Conservation (phyloP, 257 asterid genomes). For the Knoxia roxburghii region DNA sequence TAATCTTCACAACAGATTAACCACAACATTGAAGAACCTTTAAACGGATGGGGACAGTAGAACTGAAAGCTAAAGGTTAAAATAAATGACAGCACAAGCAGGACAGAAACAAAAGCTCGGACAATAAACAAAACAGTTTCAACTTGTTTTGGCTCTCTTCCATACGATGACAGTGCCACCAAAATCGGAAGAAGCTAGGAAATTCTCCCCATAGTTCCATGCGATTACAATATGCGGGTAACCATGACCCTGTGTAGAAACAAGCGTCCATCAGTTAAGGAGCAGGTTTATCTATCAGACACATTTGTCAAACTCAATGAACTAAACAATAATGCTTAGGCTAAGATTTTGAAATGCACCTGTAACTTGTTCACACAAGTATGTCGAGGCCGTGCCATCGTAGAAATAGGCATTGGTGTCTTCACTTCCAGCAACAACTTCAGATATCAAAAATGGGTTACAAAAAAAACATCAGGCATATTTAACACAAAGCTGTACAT, state of each 20-base stretch:
- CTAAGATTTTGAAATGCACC: conserved; percentile 34
- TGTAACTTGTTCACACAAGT: conserved; percentile 95
- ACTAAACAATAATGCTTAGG: background rate
- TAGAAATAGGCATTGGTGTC: conserved; percentile 91
- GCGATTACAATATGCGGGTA: conserved; percentile 90
- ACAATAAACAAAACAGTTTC: background rate
- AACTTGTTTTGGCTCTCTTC: conserved; percentile 77
- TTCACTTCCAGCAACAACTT: conserved; percentile 99
- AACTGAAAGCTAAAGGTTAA: too few species aligned
- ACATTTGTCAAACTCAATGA: background rate
- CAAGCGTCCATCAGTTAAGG: background rate
- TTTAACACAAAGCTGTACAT: background rate
- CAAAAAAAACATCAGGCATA: conserved; percentile 20
- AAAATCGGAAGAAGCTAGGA: conserved; percentile 94
- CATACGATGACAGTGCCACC: conserved; percentile 97
- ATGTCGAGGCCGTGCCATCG: conserved; percentile 83
- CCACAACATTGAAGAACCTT: too few species aligned
- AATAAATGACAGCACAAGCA: too few species aligned
- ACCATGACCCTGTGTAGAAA: conserved; percentile 66
- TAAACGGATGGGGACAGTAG: too few species aligned
- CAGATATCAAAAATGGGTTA: conserved; percentile 12
- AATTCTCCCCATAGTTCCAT: conserved; percentile 94
- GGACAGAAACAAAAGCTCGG: too few species aligned
- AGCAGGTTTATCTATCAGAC: background rate
- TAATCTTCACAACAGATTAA: too few species aligned